These are phyloP conservation scores for Hypomontagnella submonticulosa DNA, from an alignment of 495 filamentous ascomycete genomes.

Conservation along the genomic window DNA sequence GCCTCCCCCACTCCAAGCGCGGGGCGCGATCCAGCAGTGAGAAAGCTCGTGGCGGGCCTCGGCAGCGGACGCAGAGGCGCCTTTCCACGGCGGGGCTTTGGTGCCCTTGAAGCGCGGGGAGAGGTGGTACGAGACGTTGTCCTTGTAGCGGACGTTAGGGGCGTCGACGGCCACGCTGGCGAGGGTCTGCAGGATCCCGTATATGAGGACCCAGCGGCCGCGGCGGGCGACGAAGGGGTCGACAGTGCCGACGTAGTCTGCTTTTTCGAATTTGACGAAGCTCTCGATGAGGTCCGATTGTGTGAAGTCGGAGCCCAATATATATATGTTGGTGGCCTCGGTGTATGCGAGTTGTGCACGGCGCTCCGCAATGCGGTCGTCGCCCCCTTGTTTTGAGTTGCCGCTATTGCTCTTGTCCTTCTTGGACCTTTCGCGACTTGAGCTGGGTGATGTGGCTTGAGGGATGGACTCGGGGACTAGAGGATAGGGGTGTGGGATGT, in stretches of 20 bases:
- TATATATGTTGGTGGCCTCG: constrained; percentile 75
- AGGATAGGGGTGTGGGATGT: constrained; percentile 77
- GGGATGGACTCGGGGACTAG: constrained; percentile 66
- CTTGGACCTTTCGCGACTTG: constrained; percentile 44
- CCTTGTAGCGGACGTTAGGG: constrained; percentile 66
- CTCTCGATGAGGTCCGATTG: constrained; percentile 68
- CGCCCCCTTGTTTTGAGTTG: constrained; percentile 34
- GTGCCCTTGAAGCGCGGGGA: constrained; percentile 66
- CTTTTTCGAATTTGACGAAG: constrained; percentile 72
- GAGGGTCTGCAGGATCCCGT: constrained; percentile 75
- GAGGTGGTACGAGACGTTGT: constrained; percentile 72
- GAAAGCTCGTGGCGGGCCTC: constrained; percentile 67
- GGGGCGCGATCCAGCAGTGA: constrained; percentile 69
- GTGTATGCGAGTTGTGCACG: constrained; percentile 70
- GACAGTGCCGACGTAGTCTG: constrained; percentile 58
- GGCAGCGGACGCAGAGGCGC: constrained; percentile 45
- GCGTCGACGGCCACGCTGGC: constrained; percentile 75
- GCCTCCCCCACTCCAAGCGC: constrained; percentile 58
- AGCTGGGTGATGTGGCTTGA: constrained; percentile 40
- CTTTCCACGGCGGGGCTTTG: constrained; percentile 68
- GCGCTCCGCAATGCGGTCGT: constrained; percentile 52
- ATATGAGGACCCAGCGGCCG: constrained; percentile 79
- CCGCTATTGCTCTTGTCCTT: constrained; percentile 50
- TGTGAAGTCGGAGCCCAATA: constrained; percentile 64
- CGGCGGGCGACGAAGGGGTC: constrained; percentile 69